Percentiles rank a stretch among this genome's conserved stretches.
These are phyloP conservation scores for Beauveria caledonica DNA, from an alignment of 2,329 filamentous ascomycete genomes.

Conservation along the genomic window DNA sequence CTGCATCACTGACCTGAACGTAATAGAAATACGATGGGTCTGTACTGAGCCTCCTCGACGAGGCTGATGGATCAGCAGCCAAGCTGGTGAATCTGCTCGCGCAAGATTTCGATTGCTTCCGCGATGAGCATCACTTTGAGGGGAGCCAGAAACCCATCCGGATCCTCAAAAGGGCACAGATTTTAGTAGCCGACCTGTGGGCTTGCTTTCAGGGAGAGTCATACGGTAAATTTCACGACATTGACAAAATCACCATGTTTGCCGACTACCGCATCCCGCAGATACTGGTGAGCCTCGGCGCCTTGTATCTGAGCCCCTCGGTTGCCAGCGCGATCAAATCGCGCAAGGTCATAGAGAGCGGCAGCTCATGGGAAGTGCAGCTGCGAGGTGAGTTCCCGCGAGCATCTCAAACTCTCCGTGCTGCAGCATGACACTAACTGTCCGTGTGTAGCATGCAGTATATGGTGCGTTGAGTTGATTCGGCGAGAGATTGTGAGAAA, in stretches of 20 bases:
- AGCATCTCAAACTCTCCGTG: not conserved
- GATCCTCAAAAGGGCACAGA: constrained; percentile 90
- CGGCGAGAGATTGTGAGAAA: constrained; percentile 66
- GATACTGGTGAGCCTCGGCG: constrained; percentile 76
- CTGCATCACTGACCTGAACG: not conserved
- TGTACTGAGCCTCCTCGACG: constrained; percentile 63
- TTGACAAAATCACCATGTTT: constrained; percentile 96
- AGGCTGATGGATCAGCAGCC: constrained; percentile 72
- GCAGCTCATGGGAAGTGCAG: constrained; percentile 75
- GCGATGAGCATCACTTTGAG: constrained; percentile 71
- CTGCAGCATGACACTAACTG: constrained; percentile 1
- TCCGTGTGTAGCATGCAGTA: constrained; percentile 61
- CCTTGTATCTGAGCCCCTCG: constrained; percentile 74
- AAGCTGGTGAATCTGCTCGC: constrained; percentile 79
- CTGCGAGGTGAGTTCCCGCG: constrained; percentile 54
- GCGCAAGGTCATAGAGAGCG: constrained; percentile 58
- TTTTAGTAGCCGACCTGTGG: constrained; percentile 93
- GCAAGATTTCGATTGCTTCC: constrained; percentile 74
- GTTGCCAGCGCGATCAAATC: constrained; percentile 63
- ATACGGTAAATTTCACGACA: constrained; percentile 78
- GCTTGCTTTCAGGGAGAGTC: constrained; percentile 80
- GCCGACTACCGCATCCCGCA: constrained; percentile 96
- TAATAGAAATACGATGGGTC: constrained; percentile 65
- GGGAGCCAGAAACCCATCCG: constrained; percentile 62
- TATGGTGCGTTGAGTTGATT: constrained; percentile 92